phyloP scores from a whole-genome alignment of 257 asterid genomes.

The Galeopsis tetrahit region DNA sequence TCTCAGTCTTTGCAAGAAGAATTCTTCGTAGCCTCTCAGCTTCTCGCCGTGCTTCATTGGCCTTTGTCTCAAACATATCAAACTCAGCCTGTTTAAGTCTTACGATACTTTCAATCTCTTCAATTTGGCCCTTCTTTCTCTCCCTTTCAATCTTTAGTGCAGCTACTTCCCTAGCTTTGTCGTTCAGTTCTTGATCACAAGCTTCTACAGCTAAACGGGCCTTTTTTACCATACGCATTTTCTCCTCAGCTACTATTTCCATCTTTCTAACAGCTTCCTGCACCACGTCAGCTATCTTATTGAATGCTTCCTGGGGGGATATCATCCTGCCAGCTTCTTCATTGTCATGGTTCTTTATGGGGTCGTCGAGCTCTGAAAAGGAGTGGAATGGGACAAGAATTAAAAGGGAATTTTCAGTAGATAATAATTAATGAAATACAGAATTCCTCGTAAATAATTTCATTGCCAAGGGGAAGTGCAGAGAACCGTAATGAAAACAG shows the following conservation, averaged over 20 bases:
- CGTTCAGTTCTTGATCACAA: constrained; percentile 92
- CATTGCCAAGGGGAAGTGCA: neutral
- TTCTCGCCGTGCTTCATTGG: constrained; percentile 89
- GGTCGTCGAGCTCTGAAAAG: constrained; percentile 75
- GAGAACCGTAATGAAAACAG: neutral
- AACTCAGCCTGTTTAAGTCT: constrained; percentile 93
- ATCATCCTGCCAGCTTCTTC: constrained; percentile 70
- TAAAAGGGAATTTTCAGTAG: neutral
- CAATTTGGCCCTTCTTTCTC: constrained; percentile 78
- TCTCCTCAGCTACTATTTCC: constrained; percentile 93
- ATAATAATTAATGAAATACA: neutral
- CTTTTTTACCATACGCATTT: constrained; percentile 79
- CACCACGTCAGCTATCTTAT: constrained; percentile 86
- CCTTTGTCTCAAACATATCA: constrained; percentile 89
- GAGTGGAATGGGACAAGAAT: neutral
- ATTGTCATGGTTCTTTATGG: constrained; percentile 57
- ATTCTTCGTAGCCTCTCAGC: constrained; percentile 90
- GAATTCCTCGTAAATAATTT: neutral
- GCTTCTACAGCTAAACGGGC: constrained; percentile 80
- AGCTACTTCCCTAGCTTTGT: constrained; percentile 78
- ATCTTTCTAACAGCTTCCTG: constrained; percentile 92
- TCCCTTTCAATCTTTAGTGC: constrained; percentile 81
- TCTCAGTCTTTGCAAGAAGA: constrained; percentile 82
- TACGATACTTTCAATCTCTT: constrained; percentile 84
- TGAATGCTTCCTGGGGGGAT: constrained; percentile 93